phyloP scores from a whole-genome alignment of 345 rosid genomes.

The Rubroshorea leprosula region DNA sequence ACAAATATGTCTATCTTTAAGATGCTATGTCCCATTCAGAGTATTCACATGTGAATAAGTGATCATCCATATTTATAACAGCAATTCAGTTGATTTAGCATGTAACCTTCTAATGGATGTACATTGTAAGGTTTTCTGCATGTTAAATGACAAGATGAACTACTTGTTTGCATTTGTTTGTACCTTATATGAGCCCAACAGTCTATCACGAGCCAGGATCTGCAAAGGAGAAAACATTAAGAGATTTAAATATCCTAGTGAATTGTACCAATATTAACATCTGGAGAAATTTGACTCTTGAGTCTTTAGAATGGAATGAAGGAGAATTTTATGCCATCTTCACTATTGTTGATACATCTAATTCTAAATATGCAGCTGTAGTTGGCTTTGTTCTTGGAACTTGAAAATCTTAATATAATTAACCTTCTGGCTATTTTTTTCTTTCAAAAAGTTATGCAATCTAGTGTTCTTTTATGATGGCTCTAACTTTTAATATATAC shows the following conservation, averaged over 20 bases:
- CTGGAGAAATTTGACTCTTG: no score
- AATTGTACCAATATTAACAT: no score
- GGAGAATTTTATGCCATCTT: no score
- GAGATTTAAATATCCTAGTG: neutral
- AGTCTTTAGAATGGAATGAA: no score
- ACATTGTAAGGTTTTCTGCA: neutral
- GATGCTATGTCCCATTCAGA: neutral
- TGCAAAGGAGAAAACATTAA: conserved; percentile 24
- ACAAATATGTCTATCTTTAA: neutral
- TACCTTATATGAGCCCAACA: conserved; percentile 93
- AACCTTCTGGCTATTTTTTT: no score
- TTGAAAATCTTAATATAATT: no score
- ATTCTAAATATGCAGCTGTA: no score
- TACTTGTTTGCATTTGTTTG: conserved; percentile 10
- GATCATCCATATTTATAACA: neutral
- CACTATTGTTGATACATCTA: no score
- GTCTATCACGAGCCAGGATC: conserved; percentile 93
- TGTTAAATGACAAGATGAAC: neutral
- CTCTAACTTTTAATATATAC: no score
- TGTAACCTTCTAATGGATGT: neutral
- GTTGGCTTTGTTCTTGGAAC: no score
- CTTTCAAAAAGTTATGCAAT: no score
- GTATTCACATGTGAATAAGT: neutral
- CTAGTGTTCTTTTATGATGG: no score
- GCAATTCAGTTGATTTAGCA: neutral